Conservation (phyloP, 2,329 filamentous ascomycete species). For the Fusarium veterinarium region DNA sequence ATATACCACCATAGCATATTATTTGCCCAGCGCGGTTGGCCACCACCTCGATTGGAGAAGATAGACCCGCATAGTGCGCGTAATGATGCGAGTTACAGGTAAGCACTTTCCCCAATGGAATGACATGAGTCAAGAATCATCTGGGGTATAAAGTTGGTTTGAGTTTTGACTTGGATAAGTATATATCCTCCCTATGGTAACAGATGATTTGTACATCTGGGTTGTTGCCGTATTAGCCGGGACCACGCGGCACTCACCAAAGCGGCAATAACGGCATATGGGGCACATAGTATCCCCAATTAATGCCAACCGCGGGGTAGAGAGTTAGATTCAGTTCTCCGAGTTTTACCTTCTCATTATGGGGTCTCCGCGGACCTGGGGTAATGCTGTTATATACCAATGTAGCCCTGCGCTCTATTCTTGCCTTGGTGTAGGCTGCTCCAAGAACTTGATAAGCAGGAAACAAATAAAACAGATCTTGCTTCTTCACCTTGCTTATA, state of each 20-base stretch:
- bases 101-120: background rate
- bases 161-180: background rate
- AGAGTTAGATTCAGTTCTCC: background rate
- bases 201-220: accelerated
- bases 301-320: background rate
- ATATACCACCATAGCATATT: background rate
- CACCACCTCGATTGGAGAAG: background rate
- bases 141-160: background rate
- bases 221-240: background rate
- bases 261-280: background rate
- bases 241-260: background rate
- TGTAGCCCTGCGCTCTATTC: too few species aligned
- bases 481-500: background rate
- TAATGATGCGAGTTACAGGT: background rate
- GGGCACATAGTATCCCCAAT: too few species aligned
- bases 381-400: too few species aligned
- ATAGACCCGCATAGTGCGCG: background rate
- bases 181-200: background rate
- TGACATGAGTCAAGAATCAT: too few species aligned
- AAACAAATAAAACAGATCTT: accelerated
- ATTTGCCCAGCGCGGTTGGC: too few species aligned
- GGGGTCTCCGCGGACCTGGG: background rate
- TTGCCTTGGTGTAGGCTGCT: accelerated
- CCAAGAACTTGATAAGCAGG: background rate
- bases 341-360: too few species aligned